Base-by-base conservation (phyloP, 805 yeast species). In the Wickerhamomyces tratensis region DNA sequence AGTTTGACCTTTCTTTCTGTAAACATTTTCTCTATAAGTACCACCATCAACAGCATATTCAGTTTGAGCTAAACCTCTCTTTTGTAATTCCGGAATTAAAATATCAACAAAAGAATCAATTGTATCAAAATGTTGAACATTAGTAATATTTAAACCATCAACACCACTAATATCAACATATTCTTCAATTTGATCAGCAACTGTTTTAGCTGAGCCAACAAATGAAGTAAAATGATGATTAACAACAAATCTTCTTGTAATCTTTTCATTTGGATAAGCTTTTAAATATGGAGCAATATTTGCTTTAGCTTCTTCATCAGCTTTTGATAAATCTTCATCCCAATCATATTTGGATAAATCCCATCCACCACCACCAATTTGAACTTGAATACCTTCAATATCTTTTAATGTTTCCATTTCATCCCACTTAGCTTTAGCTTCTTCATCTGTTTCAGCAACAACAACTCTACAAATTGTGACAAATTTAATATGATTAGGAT, bases 131-230 rank as follows among this genome's bases (percentile, higher is more conserved):
- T 55, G 45, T 20, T 61, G 48, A 11, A 65, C 57, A 43, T 65
- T 59, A 5, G 64, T 59, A 37, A 65, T 52, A 42, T 65, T 65
- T 49, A 66, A 65, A 2, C 70, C 70, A 42, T 65, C 71, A 14
- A 65, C 57, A 36, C 58, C 65, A 11, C 64, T 55, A 11, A 51
- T 49, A 13, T 63, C 64, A 7, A 61, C 64, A 69, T 69, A 65
- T 40, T 52, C 44, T 44, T 63, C 65, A 35, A 65, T 51, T 39
- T 60, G 55, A 44, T 66, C 67, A 8, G 67, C 68, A 25, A 66
- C 67, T 37, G 58, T 59, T 33, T 45, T 39, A 4, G 67, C 51
- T 30, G 62, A 54, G 5, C 70, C 70, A 36, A 36, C 27, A 33
- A 39, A 27, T 33, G 49, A 13, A 39, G 44, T 50, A 20, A 59